phyloP scores from a whole-genome alignment of 768 basidiomycete genomes.

The Pleurotus pulmonarius region DNA sequence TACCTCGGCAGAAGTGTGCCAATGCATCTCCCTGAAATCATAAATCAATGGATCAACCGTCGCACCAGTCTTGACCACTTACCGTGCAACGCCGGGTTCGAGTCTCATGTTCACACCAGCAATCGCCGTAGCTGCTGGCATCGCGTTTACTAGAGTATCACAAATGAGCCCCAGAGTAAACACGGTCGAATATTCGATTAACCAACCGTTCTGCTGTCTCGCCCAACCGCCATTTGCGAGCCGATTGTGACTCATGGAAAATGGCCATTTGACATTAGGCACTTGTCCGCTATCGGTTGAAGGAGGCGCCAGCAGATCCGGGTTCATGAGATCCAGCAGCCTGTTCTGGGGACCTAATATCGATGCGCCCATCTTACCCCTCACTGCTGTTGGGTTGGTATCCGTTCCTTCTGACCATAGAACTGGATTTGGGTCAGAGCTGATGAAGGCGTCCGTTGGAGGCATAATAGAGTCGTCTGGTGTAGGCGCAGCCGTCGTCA shows the following conservation, averaged over 20 bases:
- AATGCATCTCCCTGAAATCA: constrained; percentile 43
- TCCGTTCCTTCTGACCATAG: constrained; percentile 28
- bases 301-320: constrained; percentile 41
- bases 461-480: neutral
- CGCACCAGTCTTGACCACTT: constrained; percentile 1
- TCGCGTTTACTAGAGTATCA: constrained; percentile 28
- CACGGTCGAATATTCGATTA: neutral
- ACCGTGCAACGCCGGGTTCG: constrained; percentile 47
- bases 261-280: constrained; percentile 55
- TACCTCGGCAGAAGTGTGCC: constrained; percentile 48
- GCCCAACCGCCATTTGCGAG: constrained; percentile 59
- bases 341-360: constrained; percentile 41
- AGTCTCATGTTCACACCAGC: constrained; percentile 50
- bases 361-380: constrained; percentile 35
- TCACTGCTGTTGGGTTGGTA: constrained; percentile 26
- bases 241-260: constrained; percentile 50
- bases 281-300: constrained; percentile 40
- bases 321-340: constrained; percentile 35
- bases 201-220: constrained; percentile 49
- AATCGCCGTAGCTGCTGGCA: constrained; percentile 46
- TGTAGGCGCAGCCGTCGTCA: neutral
- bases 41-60: neutral
- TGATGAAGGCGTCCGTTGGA: constrained; percentile 5
- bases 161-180: too few relatives aligned
- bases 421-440: constrained; percentile 38